Evolutionary conservation across 345 rosid genomes (phyloP).

Genomic region (Salix purpurea): DNA sequence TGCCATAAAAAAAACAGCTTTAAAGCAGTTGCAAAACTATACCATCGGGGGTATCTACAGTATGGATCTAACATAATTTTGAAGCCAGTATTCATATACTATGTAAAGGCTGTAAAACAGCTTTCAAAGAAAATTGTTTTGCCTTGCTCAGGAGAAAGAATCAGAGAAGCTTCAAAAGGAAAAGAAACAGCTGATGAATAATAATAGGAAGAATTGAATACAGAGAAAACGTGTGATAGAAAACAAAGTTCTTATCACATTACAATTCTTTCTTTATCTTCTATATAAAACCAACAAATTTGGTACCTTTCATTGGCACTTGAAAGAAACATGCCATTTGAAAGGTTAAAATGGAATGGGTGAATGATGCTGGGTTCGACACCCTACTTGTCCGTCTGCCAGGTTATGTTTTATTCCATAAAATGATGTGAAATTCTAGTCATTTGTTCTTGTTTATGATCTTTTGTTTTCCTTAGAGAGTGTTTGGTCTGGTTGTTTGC

Average conservation of each 20-base stretch:
- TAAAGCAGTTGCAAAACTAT: not conserved
- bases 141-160: not conserved
- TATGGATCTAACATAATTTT: no score
- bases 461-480: not conserved
- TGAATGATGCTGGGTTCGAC: constrained; percentile 22
- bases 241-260: not conserved
- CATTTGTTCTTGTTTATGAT: not conserved
- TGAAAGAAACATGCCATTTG: not conserved
- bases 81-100: no score
- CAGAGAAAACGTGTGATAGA: not conserved
- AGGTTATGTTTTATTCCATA: constrained; percentile 16
- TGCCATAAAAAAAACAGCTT: not conserved
- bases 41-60: not conserved
- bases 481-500: not conserved
- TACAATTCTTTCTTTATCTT: not conserved
- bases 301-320: not conserved
- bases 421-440: not conserved
- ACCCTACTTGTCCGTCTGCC: constrained; percentile 29
- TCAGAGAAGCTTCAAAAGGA: not conserved
- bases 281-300: not conserved
- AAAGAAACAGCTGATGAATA: not conserved
- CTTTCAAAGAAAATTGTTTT: not conserved
- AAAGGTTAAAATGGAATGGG: constrained; percentile 21
- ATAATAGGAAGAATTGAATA: not conserved
- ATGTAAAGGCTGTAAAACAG: not conserved